Conservation (phyloP, 148 eudicot species). For the Amaranthus palmeri region DNA sequence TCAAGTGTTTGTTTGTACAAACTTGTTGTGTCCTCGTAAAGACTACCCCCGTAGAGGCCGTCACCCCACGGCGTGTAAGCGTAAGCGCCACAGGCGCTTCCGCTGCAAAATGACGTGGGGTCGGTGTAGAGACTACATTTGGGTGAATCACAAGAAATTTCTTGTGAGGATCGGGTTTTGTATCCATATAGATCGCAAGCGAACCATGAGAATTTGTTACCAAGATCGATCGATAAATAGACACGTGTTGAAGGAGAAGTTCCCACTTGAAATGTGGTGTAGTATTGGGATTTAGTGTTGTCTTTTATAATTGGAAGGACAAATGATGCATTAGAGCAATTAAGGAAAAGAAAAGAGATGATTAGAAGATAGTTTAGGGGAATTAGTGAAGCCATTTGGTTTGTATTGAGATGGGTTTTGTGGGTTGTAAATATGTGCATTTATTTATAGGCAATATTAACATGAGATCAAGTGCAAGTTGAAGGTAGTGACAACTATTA, state of each 20-base stretch:
- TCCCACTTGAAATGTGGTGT: conserved; percentile 31
- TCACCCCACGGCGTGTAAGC: conserved; percentile 18
- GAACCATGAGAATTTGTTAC: conserved; percentile 25
- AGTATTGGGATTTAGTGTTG: conserved; percentile 20
- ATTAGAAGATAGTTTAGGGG: background rate
- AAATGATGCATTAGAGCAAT: conserved; percentile 12
- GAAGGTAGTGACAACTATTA: too few species aligned
- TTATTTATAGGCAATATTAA: background rate
- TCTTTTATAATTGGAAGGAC: conserved; percentile 37
- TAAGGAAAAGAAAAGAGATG: background rate
- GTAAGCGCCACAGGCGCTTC: conserved; percentile 5
- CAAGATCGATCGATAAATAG: conserved; percentile 11
- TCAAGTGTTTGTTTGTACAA: conserved; percentile 9
- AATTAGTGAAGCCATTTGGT: conserved; percentile 12
- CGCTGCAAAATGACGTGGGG: background rate
- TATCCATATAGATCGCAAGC: conserved; percentile 24
- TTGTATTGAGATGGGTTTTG: background rate
- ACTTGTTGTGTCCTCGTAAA: background rate
- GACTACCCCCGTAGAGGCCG: background rate
- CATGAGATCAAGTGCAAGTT: too few species aligned
- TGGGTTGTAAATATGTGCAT: background rate
- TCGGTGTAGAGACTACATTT: conserved; percentile 16
- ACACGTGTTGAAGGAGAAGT: conserved; percentile 25
- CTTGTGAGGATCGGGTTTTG: conserved; percentile 17
- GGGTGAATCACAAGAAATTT: conserved; percentile 13